Evolutionary conservation across 2,329 filamentous ascomycete genomes (phyloP).

Genomic region (Penicillium rolfsii): DNA sequence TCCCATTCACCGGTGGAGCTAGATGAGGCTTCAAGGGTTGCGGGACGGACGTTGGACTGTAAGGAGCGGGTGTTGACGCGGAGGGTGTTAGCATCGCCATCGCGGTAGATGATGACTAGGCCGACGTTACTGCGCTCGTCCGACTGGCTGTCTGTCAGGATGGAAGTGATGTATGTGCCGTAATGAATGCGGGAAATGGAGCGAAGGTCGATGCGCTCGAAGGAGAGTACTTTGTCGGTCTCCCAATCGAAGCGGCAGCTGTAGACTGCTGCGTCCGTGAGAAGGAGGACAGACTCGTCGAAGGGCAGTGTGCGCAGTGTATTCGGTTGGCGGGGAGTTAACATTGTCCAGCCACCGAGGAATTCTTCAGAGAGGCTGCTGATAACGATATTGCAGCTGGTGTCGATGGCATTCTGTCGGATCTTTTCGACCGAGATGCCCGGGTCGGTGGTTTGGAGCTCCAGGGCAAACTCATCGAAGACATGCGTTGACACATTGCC

Average conservation of each 20-base stretch:
- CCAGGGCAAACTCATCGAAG: constrained; percentile 91
- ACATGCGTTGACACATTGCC: constrained; percentile 83
- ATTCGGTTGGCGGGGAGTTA: constrained; percentile 73
- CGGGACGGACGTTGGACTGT: constrained; percentile 58
- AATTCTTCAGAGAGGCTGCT: constrained; percentile 82
- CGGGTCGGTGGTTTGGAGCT: constrained; percentile 91
- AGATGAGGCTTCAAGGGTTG: constrained; percentile 32
- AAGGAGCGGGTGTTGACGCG: constrained; percentile 86
- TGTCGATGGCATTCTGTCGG: constrained; percentile 86
- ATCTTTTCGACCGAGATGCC: constrained; percentile 83
- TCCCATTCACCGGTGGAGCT: constrained; percentile 44
- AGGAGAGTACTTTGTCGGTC: constrained; percentile 89
- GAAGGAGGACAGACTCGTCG: constrained; percentile 82
- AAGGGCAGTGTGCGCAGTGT: constrained; percentile 72
- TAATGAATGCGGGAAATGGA: constrained; percentile 73
- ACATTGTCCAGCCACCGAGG: constrained; percentile 84
- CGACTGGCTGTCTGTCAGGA: constrained; percentile 74
- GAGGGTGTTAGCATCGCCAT: constrained; percentile 70
- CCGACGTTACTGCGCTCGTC: constrained; percentile 83
- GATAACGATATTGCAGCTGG: constrained; percentile 82
- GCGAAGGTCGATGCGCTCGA: constrained; percentile 79
- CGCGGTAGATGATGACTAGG: constrained; percentile 75
- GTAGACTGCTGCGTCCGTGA: constrained; percentile 85
- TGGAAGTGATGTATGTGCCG: constrained; percentile 89
- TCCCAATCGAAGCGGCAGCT: constrained; percentile 93